Conservation (phyloP, 1,284 basidiomycete genomes). For the Exobasidium rhododendri region DNA sequence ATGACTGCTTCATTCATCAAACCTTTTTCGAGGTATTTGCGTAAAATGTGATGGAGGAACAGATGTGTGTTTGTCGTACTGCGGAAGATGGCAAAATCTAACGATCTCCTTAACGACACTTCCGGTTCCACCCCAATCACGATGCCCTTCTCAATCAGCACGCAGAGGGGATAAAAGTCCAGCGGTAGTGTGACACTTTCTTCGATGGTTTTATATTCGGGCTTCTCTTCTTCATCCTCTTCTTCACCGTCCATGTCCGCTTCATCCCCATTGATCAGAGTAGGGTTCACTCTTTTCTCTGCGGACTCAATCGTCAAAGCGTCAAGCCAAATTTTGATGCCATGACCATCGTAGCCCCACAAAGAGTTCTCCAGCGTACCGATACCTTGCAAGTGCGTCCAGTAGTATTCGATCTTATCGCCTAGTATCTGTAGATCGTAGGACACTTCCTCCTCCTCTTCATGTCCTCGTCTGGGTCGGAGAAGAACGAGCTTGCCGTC, state of each 20-base stretch:
- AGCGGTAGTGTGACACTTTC: constrained; percentile 86
- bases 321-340: constrained; percentile 90
- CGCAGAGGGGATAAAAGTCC: constrained; percentile 95
- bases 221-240: no score
- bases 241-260: constrained; percentile 48
- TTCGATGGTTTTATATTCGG: constrained; percentile 67
- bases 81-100: constrained; percentile 88
- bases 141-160: constrained; percentile 97
- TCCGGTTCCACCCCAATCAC: constrained; percentile 94
- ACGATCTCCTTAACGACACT: constrained; percentile 68
- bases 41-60: constrained; percentile 87
- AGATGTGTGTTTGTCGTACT: constrained; percentile 90
- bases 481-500: constrained; percentile 87
- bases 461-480: constrained; percentile 54
- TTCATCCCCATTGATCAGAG: constrained; percentile 8
- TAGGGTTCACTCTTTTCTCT: constrained; percentile 1
- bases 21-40: constrained; percentile 67
- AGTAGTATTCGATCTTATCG: constrained; percentile 93
- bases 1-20: constrained; percentile 63
- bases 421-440: constrained; percentile 98
- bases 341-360: constrained; percentile 91
- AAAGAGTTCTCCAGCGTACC: constrained; percentile 90
- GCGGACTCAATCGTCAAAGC: constrained; percentile 72
- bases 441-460: constrained; percentile 81
- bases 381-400: constrained; percentile 92